Evolutionary conservation across 148 eudicot species (phyloP).

Genomic region (Simmondsia chinensis): DNA sequence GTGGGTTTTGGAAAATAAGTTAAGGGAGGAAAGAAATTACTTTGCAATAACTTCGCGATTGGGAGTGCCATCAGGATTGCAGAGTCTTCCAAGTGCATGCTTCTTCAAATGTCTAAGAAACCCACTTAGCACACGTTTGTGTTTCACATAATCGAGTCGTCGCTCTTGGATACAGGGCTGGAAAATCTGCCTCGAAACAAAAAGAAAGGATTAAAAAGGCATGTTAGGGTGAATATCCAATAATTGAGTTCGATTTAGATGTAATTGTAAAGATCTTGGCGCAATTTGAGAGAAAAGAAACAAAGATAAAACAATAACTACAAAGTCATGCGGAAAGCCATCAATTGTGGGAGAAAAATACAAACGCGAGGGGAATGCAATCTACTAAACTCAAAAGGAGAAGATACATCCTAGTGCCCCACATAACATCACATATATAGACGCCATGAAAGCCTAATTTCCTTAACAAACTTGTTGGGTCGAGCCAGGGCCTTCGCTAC

Average conservation of each 20-base stretch:
- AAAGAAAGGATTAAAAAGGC: background rate
- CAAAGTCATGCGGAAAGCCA: no score
- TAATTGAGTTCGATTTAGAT: no score
- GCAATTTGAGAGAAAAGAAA: background rate
- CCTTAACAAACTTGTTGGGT: no score
- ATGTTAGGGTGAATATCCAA: background rate
- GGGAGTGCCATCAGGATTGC: slow-evolving; percentile 37
- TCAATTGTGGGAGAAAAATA: no score
- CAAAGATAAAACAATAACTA: no score
- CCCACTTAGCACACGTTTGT: slow-evolving; percentile 58
- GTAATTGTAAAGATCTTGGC: no score
- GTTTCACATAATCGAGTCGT: slow-evolving; percentile 44
- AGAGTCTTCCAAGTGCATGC: slow-evolving; percentile 50
- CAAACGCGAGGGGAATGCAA: no score
- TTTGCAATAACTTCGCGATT: slow-evolving; percentile 29
- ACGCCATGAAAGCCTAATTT: no score
- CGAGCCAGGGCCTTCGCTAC: no score
- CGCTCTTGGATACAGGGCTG: slow-evolving; percentile 79
- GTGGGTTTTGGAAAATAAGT: background rate
- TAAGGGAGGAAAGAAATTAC: slow-evolving; percentile 16
- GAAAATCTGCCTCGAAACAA: slow-evolving; percentile 40
- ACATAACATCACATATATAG: no score
- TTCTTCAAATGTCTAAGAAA: slow-evolving; percentile 46
- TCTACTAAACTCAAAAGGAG: no score
- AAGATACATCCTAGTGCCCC: no score